Evolutionary conservation across 116 monocot species (phyloP).

Genomic region (Papilionanthe hybrid): DNA sequence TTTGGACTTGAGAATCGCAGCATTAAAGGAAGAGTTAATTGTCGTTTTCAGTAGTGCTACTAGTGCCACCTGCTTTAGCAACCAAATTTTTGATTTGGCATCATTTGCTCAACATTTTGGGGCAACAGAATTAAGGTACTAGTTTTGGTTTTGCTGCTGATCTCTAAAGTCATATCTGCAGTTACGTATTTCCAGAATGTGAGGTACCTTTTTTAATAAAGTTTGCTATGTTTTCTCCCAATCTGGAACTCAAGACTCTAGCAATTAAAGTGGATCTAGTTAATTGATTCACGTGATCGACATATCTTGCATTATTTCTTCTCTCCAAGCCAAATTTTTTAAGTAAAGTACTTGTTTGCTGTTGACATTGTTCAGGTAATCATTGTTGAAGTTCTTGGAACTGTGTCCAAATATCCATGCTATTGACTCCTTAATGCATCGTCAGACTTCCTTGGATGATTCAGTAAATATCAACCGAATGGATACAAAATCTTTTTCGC

Average conservation of each 20-base stretch:
- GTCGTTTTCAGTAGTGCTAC: constrained; percentile 41
- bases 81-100: constrained; percentile 56
- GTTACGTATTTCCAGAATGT: too few species aligned
- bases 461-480: constrained; percentile 12
- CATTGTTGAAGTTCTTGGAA: constrained; percentile 38
- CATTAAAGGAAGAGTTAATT: constrained; percentile 65
- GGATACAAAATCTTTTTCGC: not conserved
- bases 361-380: constrained; percentile 31
- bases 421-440: constrained; percentile 13
- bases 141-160: too few species aligned
- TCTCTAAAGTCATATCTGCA: too few species aligned
- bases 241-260: not conserved
- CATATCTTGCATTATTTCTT: not conserved
- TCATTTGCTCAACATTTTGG: constrained; percentile 79
- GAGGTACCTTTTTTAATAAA: not conserved
- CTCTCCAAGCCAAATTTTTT: not conserved
- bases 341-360: not conserved
- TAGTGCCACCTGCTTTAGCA: constrained; percentile 36
- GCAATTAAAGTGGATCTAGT: not conserved
- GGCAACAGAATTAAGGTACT: constrained; percentile 42
- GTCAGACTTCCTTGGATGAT: constrained; percentile 13
- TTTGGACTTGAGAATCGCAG: constrained; percentile 61
- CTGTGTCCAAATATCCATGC: constrained; percentile 13
- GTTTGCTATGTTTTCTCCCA: not conserved
- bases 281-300: not conserved